Percentiles rank a stretch among this genome's conserved stretches.
Conservation (phyloP, 176 grass and related monocot genomes). For the Lolium rigidum region DNA sequence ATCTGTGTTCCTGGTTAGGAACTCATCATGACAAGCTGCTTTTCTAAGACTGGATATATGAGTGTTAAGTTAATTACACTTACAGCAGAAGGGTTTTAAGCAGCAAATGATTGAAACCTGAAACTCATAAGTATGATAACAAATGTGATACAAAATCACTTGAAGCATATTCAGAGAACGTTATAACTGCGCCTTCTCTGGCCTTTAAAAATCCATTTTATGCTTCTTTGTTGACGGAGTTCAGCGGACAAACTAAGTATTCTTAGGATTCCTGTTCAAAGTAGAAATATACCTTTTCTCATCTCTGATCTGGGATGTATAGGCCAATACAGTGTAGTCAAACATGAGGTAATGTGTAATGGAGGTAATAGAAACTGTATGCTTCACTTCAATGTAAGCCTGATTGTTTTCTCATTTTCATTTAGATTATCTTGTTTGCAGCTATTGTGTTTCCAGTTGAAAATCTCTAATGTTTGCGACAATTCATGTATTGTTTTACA, state of each 20-base stretch:
- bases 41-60: background rate
- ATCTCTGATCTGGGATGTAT: background rate
- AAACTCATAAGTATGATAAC: background rate
- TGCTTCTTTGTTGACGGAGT: background rate
- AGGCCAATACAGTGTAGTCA: background rate
- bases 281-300: too few species aligned
- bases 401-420: background rate
- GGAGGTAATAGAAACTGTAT: slow-evolving; percentile 13
- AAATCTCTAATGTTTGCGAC: background rate
- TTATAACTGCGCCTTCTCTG: too few species aligned
- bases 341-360: background rate
- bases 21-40: background rate
- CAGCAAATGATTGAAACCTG: slow-evolving; percentile 13
- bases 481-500: background rate
- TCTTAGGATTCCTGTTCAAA: too few species aligned
- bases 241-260: too few species aligned
- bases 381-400: background rate
- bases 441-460: background rate
- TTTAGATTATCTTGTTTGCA: slow-evolving; percentile 8
- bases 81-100: background rate
- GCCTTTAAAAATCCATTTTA: slow-evolving; percentile 1
- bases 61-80: slow-evolving; percentile 1
- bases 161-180: background rate
- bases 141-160: background rate
- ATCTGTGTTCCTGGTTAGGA: slow-evolving; percentile 5